Evolutionary conservation across 106 monocot species (phyloP).

Genomic region (Agapanthus africanus): DNA sequence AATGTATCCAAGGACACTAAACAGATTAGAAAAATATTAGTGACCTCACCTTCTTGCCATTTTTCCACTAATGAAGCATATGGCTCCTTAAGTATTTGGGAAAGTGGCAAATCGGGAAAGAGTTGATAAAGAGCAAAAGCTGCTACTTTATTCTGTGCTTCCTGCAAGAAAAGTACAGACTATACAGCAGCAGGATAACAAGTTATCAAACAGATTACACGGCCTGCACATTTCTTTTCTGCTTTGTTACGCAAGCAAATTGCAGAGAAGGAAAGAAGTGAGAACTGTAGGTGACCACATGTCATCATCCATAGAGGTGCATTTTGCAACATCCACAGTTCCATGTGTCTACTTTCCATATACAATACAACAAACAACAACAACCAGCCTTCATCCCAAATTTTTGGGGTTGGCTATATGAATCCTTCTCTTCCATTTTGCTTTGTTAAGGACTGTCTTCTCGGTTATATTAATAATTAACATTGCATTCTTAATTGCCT

Average conservation of each 20-base stretch:
- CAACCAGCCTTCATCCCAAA: too few species aligned
- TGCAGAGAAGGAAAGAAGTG: not conserved
- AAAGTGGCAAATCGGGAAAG: constrained; percentile 71
- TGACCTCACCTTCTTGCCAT: constrained; percentile 51
- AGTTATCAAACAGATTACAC: not conserved
- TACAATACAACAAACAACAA: too few species aligned
- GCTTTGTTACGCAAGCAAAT: not conserved
- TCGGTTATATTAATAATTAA: too few species aligned
- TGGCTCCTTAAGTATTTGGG: constrained; percentile 58
- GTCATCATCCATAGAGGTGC: not conserved
- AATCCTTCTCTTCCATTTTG: too few species aligned
- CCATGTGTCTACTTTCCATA: not conserved
- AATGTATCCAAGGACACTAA: not conserved
- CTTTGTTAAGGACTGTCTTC: too few species aligned
- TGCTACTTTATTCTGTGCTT: constrained; percentile 78
- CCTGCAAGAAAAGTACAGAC: constrained; percentile 45
- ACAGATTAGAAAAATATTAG: not conserved
- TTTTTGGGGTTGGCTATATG: too few species aligned
- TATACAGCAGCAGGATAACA: too few species aligned
- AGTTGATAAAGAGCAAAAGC: constrained; percentile 75
- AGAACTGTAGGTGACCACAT: not conserved
- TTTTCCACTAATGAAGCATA: constrained; percentile 59
- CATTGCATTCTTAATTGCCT: too few species aligned
- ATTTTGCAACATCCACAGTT: not conserved
- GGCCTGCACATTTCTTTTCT: not conserved